Conservation (phyloP, 192 early-diverging fungal genomes). For the Jimgerdemannia lactiflua region DNA sequence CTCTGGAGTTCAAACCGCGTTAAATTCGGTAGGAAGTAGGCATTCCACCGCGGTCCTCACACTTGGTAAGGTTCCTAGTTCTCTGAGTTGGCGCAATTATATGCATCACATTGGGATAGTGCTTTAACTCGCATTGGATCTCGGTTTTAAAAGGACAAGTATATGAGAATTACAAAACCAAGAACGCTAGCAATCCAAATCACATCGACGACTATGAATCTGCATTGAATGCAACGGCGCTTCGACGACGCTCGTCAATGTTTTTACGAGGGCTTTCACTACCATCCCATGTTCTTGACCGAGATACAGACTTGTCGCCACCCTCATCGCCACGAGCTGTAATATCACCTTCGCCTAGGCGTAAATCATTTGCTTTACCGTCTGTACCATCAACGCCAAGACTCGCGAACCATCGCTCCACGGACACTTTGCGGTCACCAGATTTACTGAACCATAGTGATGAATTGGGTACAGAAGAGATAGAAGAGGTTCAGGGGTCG, state of each 20-base stretch:
- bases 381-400: not conserved
- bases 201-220: not conserved
- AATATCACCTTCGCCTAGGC: not conserved
- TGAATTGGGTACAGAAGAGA: not conserved
- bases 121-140: not conserved
- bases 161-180: slow-evolving; percentile 1
- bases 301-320: not conserved
- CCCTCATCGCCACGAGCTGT: not conserved
- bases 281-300: not conserved
- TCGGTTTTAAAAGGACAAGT: not conserved
- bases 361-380: not conserved
- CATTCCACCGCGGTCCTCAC: not conserved
- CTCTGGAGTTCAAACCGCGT: slow-evolving; percentile 2
- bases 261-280: not conserved
- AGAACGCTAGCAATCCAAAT: not conserved
- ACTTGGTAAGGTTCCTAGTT: not conserved
- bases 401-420: not conserved
- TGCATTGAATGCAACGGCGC: not conserved
- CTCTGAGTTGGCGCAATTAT: not conserved
- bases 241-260: not conserved
- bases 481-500: not conserved
- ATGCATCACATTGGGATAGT: no score
- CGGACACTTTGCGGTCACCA: not conserved
- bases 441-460: not conserved
- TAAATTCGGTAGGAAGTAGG: not conserved